These are phyloP conservation scores for Diplocarpon mali DNA, from an alignment of 2,329 filamentous ascomycete genomes.

Conservation along the genomic window DNA sequence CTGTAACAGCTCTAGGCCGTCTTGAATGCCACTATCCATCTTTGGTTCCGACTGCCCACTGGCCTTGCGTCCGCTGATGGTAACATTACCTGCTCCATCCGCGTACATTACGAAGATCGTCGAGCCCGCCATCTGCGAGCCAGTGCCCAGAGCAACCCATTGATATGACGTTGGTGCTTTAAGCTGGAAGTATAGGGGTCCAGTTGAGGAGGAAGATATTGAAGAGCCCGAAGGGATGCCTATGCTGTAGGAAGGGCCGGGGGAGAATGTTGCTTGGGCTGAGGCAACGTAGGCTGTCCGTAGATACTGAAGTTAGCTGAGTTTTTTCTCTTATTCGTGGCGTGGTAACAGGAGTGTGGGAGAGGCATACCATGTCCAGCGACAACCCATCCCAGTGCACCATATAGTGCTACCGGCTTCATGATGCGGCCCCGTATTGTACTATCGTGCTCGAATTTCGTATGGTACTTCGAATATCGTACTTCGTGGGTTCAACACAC, in stretches of 20 bases:
- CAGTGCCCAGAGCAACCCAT: constrained; percentile 49
- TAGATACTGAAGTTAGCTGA: too few relatives aligned
- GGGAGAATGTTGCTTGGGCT: constrained; percentile 13
- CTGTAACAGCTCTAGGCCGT: constrained; percentile 35
- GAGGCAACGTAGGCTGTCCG: neutral
- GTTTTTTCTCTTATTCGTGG: too few relatives aligned
- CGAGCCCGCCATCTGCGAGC: constrained; percentile 40
- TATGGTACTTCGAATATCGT: too few relatives aligned
- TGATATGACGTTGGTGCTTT: constrained; percentile 39
- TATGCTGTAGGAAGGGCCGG: constrained; percentile 18
- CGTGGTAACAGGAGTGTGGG: too few relatives aligned
- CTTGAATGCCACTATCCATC: constrained; percentile 32
- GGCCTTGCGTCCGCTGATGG: constrained; percentile 40
- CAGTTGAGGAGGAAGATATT: constrained; percentile 38
- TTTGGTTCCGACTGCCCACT: constrained; percentile 34
- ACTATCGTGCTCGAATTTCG: too few relatives aligned
- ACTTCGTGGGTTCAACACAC: too few relatives aligned
- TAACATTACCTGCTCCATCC: constrained; percentile 39
- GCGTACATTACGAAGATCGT: constrained; percentile 51
- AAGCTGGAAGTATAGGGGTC: constrained; percentile 48
- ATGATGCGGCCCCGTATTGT: too few relatives aligned
- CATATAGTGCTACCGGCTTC: too few relatives aligned
- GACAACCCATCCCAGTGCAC: too few relatives aligned
- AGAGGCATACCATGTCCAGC: too few relatives aligned
- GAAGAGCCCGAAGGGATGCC: constrained; percentile 17